A percentile compares a stretch with the other conserved stretches of the same genome.
These are phyloP conservation scores for Mrakiaceae sp. DNA, from an alignment of 1,284 basidiomycete species.

Conservation along the genomic window DNA sequence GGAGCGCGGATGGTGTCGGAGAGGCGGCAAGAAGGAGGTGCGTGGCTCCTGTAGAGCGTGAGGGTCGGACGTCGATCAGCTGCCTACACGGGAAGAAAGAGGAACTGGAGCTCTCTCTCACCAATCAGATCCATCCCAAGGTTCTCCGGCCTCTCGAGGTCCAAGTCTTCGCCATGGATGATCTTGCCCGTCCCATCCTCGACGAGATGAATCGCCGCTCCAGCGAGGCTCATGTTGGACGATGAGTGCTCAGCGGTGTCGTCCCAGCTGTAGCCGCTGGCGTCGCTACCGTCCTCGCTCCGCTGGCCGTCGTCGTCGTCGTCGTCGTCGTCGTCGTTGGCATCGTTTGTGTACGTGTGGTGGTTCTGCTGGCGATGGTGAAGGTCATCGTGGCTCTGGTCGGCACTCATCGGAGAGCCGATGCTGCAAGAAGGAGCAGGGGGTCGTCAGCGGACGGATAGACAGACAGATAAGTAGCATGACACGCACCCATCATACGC, in stretches of 20 bases:
- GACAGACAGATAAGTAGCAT: neutral
- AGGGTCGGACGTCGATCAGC: neutral
- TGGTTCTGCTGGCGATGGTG: neutral
- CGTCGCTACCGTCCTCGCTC: conserved; percentile 6
- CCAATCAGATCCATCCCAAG: conserved; percentile 17
- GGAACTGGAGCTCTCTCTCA: neutral
- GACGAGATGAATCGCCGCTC: conserved; percentile 3
- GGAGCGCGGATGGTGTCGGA: conserved; percentile 60
- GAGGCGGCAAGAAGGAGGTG: conserved; percentile 74
- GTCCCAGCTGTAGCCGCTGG: conserved; percentile 12
- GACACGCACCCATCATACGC: neutral
- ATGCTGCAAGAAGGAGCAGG: neutral
- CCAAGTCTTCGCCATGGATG: conserved; percentile 26
- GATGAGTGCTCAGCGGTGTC: neutral
- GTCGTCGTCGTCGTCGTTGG: conserved; percentile 1
- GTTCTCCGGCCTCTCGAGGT: conserved; percentile 28
- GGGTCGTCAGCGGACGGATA: neutral
- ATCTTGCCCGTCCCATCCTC: conserved; percentile 31
- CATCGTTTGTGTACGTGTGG: neutral
- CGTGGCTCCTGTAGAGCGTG: conserved; percentile 54
- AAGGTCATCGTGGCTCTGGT: neutral
- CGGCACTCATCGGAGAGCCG: neutral
- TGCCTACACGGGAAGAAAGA: neutral
- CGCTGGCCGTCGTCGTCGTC: neutral
- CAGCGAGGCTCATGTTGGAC: neutral